Evolutionary conservation across 768 basidiomycete species (phyloP).

Genomic region (Crucibulum laeve): DNA sequence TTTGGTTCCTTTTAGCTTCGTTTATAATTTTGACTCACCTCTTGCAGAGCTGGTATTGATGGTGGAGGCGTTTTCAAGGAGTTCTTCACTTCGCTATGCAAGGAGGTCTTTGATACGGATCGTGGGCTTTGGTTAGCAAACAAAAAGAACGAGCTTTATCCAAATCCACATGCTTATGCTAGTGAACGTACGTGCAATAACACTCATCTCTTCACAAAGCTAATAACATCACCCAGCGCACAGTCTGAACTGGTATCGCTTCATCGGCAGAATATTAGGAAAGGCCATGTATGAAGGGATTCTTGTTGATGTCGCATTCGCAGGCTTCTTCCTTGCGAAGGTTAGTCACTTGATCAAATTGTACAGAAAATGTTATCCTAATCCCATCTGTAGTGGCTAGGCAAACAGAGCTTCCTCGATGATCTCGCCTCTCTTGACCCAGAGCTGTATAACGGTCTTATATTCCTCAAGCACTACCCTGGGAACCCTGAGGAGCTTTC

Average conservation of each 20-base stretch:
- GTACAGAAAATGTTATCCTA: neutral
- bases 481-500: constrained; percentile 86
- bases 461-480: constrained; percentile 89
- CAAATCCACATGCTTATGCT: constrained; percentile 90
- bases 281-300: constrained; percentile 98
- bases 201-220: neutral
- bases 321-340: constrained; percentile 92
- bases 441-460: constrained; percentile 87
- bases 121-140: constrained; percentile 92
- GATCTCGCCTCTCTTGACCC: constrained; percentile 90
- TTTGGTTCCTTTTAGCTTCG: constrained; percentile 8
- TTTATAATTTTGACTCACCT: constrained; percentile 1
- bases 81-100: constrained; percentile 88
- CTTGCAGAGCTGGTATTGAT: constrained; percentile 80
- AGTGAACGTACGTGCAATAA: constrained; percentile 62
- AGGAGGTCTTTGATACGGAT: constrained; percentile 93
- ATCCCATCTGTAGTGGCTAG: constrained; percentile 65
- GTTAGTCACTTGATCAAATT: constrained; percentile 23
- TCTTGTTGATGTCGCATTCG: constrained; percentile 91
- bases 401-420: constrained; percentile 87
- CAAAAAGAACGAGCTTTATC: constrained; percentile 90
- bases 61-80: constrained; percentile 98
- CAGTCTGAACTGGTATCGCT: constrained; percentile 87
- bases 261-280: constrained; percentile 90
- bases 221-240: constrained; percentile 43